Base-by-base conservation (phyloP, 495 filamentous ascomycete genomes). In the Neurospora sp. region DNA sequence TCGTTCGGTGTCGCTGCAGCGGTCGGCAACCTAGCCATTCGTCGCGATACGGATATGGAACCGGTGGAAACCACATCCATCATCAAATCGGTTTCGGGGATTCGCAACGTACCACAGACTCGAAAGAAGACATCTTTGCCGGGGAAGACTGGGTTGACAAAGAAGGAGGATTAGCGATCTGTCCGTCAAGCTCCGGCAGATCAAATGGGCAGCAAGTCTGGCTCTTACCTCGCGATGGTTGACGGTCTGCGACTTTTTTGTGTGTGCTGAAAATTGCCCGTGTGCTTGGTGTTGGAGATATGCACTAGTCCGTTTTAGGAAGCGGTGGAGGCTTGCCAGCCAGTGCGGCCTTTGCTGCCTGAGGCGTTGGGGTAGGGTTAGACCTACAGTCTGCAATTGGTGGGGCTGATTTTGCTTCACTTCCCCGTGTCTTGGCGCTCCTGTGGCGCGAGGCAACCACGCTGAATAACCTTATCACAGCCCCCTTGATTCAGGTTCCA, bases 111-210 rank as follows among this genome's bases (percentile, higher is more conserved):
- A 98, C 93, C 87, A 97, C 94, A 86, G 91, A 89, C 87, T 98
- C 95, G 88, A 96, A 97, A 84, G 92, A 89, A 88, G 95, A 97
- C 95, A 98, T 98, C 88, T 88, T 97, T 92, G 87, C 89, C 77
- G 76, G 78, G 79, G 74, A 75, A 79, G 76, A 79, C 79, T 81
- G 76, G 73, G 74, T 74, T 75, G 76, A 77, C 74, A 75, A 79
- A 79, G 74, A 70, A 75, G 76, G 76, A 76, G 71, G 72, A 77
- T 76, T 77, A 78, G 78, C 76, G 78, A 79, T 80, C 79, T 77
- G 78, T 77, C 75, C 75, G 76, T 78, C 79, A 79, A 79, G 76
- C 77, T 78, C 77, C 78, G 76, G 79, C 79, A 75, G 79, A 79
- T 80, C 78, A 74, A 80, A 70, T 77, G 71, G 78, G 77, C 78